A percentile compares a stretch with the other conserved stretches of the same genome.
These are phyloP conservation scores for Telopea speciosissima DNA, from an alignment of 177 flowering plant genomes.

Conservation along the genomic window DNA sequence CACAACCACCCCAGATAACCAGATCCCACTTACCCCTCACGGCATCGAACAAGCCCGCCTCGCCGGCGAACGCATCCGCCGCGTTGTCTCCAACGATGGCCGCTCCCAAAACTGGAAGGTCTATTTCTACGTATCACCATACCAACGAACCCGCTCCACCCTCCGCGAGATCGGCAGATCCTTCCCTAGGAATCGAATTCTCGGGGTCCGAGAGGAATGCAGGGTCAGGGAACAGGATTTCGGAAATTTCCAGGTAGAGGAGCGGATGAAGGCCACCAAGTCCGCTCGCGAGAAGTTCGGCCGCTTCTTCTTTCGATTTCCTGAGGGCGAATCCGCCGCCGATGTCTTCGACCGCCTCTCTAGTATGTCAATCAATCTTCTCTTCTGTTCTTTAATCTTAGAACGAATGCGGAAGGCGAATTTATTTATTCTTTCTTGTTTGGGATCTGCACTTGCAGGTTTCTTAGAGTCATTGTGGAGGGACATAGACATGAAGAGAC, in stretches of 20 bases:
- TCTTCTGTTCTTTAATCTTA: neutral
- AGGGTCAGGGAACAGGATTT: constrained; percentile 89
- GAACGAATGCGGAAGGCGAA: too few species aligned
- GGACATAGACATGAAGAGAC: constrained; percentile 84
- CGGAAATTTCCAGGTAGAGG: constrained; percentile 89
- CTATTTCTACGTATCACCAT: constrained; percentile 93
- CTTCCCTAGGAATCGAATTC: constrained; percentile 46
- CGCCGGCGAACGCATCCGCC: constrained; percentile 49
- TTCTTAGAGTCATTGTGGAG: constrained; percentile 94
- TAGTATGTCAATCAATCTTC: constrained; percentile 39
- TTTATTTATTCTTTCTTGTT: too few species aligned
- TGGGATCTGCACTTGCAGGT: constrained; percentile 34
- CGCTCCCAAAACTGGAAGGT: constrained; percentile 40
- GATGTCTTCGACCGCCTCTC: constrained; percentile 93
- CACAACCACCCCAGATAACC: constrained; percentile 75
- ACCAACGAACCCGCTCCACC: constrained; percentile 74
- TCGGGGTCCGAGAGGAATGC: constrained; percentile 92
- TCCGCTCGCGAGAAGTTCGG: constrained; percentile 73
- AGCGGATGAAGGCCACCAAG: constrained; percentile 71
- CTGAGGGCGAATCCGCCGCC: constrained; percentile 97
- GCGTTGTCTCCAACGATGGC: constrained; percentile 29
- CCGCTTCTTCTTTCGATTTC: constrained; percentile 86
- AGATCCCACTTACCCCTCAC: constrained; percentile 55
- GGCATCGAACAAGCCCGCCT: constrained; percentile 57
- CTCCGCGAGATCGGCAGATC: constrained; percentile 75